phyloP scores from a whole-genome alignment of 2,329 filamentous ascomycete species.

The Allantophomopsis lycopodina region DNA sequence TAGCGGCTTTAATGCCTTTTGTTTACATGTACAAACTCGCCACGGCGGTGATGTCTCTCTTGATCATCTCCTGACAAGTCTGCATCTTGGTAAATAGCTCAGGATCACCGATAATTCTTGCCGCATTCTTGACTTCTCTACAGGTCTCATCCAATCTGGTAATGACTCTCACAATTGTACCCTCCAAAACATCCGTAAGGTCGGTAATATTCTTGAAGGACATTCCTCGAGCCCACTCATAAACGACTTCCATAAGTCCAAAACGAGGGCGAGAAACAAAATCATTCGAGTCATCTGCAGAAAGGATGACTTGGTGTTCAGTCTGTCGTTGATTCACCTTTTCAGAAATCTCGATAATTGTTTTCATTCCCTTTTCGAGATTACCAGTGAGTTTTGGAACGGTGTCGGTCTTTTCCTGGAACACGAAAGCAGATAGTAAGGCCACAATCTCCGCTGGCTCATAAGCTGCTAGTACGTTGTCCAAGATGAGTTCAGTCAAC shows the following conservation, averaged over 20 bases:
- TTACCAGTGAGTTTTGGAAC: constrained; percentile 70
- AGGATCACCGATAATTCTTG: constrained; percentile 87
- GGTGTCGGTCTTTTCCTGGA: constrained; percentile 87
- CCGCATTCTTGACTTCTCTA: constrained; percentile 93
- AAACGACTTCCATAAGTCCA: constrained; percentile 92
- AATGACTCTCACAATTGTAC: constrained; percentile 92
- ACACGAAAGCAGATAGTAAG: constrained; percentile 85
- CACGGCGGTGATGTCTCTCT: constrained; percentile 85
- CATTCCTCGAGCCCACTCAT: constrained; percentile 97
- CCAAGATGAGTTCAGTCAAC: constrained; percentile 86
- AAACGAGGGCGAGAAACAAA: constrained; percentile 81
- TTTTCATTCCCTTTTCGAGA: constrained; percentile 69
- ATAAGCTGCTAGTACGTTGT: constrained; percentile 91
- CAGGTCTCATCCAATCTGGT: constrained; percentile 92
- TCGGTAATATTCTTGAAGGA: constrained; percentile 96
- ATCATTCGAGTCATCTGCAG: constrained; percentile 81
- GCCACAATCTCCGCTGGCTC: constrained; percentile 95
- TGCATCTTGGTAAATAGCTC: constrained; percentile 94
- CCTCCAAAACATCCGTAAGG: constrained; percentile 90
- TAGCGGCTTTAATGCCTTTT: no score
- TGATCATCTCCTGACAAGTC: constrained; percentile 92
- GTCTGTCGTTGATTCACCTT: constrained; percentile 87
- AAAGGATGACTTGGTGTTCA: constrained; percentile 81
- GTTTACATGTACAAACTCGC: constrained; percentile 81
- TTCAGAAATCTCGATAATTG: constrained; percentile 81